phyloP scores from a whole-genome alignment of 148 eudicot species.

The Rhododendron griersonianum region DNA sequence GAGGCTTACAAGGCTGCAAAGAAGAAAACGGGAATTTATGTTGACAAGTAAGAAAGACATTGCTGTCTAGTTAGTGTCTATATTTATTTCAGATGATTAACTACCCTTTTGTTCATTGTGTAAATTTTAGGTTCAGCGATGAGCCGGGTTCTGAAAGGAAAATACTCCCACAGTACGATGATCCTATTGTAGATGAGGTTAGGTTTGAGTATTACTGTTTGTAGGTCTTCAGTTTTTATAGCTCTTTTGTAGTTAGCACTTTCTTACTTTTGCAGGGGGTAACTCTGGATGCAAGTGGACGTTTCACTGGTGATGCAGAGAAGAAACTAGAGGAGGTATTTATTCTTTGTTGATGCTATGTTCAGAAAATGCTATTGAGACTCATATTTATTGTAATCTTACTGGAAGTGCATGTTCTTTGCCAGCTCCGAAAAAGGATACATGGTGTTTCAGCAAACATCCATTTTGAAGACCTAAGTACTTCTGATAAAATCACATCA shows the following conservation, averaged over 20 bases:
- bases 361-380: neutral
- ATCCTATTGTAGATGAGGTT: constrained; percentile 80
- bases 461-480: constrained; percentile 57
- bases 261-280: constrained; percentile 51
- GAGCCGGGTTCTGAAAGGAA: constrained; percentile 63
- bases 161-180: constrained; percentile 96
- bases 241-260: neutral
- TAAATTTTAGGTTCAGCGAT: constrained; percentile 65
- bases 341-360: neutral
- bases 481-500: constrained; percentile 49
- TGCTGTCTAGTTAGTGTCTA: neutral
- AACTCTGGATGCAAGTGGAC: constrained; percentile 80
- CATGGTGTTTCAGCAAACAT: constrained; percentile 43
- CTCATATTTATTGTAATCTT: neutral
- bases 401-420: constrained; percentile 2
- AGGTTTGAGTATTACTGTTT: neutral
- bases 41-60: constrained; percentile 61
- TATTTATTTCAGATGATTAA: constrained; percentile 4
- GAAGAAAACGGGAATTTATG: constrained; percentile 65
- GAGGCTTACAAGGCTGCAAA: constrained; percentile 93
- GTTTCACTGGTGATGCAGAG: constrained; percentile 76
- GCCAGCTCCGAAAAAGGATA: constrained; percentile 78
- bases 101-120: constrained; percentile 5
- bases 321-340: constrained; percentile 90
- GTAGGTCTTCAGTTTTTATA: neutral